These are phyloP conservation scores for Aphanomyces invadans DNA, from an alignment of 352 stramenopile species.

Conservation along the genomic window DNA sequence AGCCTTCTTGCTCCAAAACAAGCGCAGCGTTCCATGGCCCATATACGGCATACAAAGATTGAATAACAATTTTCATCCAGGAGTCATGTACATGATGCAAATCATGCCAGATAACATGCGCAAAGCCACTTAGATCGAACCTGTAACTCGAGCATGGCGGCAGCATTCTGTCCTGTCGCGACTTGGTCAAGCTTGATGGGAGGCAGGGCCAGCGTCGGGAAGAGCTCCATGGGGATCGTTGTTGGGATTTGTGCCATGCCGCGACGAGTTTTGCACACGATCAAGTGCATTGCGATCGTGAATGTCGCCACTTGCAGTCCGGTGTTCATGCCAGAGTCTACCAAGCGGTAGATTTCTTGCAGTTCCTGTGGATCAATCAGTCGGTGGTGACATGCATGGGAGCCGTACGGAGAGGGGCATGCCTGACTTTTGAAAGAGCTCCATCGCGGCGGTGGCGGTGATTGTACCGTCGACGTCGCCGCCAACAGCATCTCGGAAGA, in stretches of 20 bases:
- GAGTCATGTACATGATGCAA: too few species aligned
- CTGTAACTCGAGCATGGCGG: slow-evolving; percentile 10
- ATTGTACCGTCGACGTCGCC: not conserved
- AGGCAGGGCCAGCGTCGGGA: slow-evolving; percentile 45
- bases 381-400: not conserved
- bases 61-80: too few species aligned
- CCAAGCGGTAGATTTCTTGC: slow-evolving; percentile 9
- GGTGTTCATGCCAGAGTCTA: not conserved
- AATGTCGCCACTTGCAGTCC: slow-evolving; percentile 50
- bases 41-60: too few species aligned
- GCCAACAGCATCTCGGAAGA: slow-evolving; percentile 11
- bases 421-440: slow-evolving; percentile 17
- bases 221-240: slow-evolving; percentile 49
- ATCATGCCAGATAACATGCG: too few species aligned
- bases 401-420: not conserved
- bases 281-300: slow-evolving; percentile 65
- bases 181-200: not conserved
- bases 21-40: too few species aligned
- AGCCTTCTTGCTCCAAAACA: too few species aligned
- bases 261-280: slow-evolving; percentile 70
- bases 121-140: too few species aligned
- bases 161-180: not conserved
- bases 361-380: not conserved
- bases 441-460: not conserved
- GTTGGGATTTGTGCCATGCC: slow-evolving; percentile 40